Percentiles rank a stretch among this genome's conserved stretches.
Evolutionary conservation across 331 rosid genomes (phyloP).

Genomic region (Pyrus hybrid): DNA sequence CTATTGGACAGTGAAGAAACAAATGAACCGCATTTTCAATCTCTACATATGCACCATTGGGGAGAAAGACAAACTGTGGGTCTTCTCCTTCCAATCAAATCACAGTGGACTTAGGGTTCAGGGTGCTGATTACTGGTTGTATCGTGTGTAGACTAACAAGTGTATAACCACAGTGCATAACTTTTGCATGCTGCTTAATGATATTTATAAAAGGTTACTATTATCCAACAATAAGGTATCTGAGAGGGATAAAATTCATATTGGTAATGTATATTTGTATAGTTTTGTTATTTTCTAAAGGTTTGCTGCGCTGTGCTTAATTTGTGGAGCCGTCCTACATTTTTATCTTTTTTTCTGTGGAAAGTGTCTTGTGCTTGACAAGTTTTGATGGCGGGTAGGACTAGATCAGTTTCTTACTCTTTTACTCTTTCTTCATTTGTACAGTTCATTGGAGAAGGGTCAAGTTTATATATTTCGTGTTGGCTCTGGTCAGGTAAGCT

Average conservation of each 20-base stretch:
- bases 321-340: background rate
- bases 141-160: background rate
- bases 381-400: background rate
- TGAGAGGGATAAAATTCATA: background rate
- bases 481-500: constrained; percentile 81
- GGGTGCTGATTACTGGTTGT: no score
- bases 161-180: background rate
- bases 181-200: background rate
- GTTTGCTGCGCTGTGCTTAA: background rate
- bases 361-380: background rate
- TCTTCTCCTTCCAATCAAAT: background rate
- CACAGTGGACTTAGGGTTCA: no score
- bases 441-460: constrained; percentile 93
- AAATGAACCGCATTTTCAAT: background rate
- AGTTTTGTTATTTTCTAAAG: background rate
- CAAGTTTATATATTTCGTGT: constrained; percentile 74
- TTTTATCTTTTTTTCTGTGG: background rate
- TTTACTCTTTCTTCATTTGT: constrained; percentile 9
- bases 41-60: background rate
- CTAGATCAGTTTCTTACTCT: constrained; percentile 1
- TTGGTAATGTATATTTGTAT: background rate
- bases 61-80: background rate
- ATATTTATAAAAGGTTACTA: background rate
- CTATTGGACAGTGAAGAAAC: background rate
- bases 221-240: background rate